Conservation (phyloP, 169 alveolate species). For the Cryptosporidium canis region DNA sequence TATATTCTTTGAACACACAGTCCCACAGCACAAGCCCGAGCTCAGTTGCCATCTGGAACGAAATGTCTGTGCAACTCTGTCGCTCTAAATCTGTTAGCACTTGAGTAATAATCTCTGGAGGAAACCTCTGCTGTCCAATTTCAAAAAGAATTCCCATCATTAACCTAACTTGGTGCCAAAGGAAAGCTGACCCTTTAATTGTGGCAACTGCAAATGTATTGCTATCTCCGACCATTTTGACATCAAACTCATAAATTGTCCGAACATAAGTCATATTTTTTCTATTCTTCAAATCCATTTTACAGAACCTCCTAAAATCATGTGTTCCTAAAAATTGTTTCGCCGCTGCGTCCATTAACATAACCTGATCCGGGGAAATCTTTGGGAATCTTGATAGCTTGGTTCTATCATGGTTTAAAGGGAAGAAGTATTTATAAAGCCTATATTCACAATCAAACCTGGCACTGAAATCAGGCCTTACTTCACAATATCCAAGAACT, state of each 20-base stretch:
- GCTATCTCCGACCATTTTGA: background rate
- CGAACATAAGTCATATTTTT: constrained; percentile 46
- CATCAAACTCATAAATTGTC: constrained; percentile 54
- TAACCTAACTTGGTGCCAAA: constrained; percentile 87
- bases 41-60: constrained; percentile 83
- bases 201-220: constrained; percentile 63
- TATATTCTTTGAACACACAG: constrained; percentile 80
- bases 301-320: constrained; percentile 89
- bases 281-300: constrained; percentile 81
- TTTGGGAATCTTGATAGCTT: constrained; percentile 46
- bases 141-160: constrained; percentile 85
- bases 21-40: constrained; percentile 81
- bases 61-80: constrained; percentile 76
- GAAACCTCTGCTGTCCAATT: constrained; percentile 81
- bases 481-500: constrained; percentile 79
- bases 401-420: constrained; percentile 80
- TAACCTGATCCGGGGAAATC: background rate
- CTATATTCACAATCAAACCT: constrained; percentile 88
- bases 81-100: constrained; percentile 74
- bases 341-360: constrained; percentile 75
- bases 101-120: constrained; percentile 76
- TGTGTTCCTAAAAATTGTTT: constrained; percentile 84
- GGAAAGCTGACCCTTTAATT: constrained; percentile 84
- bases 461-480: constrained; percentile 87
- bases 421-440: constrained; percentile 87